phyloP scores from a whole-genome alignment of 2,329 filamentous ascomycete species.

The Aspergillus sp. region DNA sequence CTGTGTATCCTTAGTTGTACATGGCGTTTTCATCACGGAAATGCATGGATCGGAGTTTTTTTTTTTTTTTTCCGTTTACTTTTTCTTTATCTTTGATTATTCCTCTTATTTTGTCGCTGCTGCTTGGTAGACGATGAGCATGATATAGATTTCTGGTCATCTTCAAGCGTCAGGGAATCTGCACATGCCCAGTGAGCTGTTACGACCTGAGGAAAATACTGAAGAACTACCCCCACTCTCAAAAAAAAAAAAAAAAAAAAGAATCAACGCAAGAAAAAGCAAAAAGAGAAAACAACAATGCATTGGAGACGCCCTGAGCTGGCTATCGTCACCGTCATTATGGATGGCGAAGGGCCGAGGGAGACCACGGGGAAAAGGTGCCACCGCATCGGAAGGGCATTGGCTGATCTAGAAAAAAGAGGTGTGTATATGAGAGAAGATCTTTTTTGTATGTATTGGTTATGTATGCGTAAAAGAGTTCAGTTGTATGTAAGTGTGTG shows the following conservation, averaged over 20 bases:
- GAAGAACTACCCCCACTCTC: slow-evolving; percentile 13
- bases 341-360: too few relatives aligned
- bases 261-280: too few relatives aligned
- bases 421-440: too few relatives aligned
- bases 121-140: neutral
- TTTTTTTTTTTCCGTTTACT: slow-evolving; percentile 3
- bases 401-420: too few relatives aligned
- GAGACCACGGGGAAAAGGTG: too few relatives aligned
- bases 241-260: too few relatives aligned
- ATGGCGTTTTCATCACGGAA: slow-evolving; percentile 25
- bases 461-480: too few relatives aligned
- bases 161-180: slow-evolving; percentile 1
- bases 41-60: slow-evolving; percentile 30
- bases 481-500: too few relatives aligned
- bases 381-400: too few relatives aligned
- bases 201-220: too few relatives aligned
- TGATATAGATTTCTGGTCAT: neutral
- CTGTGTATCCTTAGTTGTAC: slow-evolving; percentile 11
- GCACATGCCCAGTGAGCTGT: neutral
- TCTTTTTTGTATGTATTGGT: too few relatives aligned
- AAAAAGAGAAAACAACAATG: slow-evolving; percentile 5
- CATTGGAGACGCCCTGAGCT: neutral
- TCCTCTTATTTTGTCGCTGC: slow-evolving; percentile 1
- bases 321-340: too few relatives aligned
- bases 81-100: slow-evolving; percentile 4